Conservation (phyloP, 2,329 filamentous ascomycete species). For the Pseudopyricularia javanii region DNA sequence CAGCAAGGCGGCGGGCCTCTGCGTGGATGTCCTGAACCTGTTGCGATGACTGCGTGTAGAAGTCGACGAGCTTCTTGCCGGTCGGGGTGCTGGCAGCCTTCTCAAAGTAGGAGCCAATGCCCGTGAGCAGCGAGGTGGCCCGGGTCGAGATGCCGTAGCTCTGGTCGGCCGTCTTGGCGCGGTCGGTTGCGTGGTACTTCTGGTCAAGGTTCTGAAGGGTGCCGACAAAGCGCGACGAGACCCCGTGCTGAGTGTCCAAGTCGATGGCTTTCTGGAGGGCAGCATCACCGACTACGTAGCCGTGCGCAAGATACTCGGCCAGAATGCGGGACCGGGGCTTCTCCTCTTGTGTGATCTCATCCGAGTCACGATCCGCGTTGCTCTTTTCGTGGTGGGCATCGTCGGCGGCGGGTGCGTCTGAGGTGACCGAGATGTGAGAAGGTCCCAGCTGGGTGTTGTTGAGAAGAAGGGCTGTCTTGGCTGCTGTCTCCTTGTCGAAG, state of each 20-base stretch:
- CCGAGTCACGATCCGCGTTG: constrained; percentile 42
- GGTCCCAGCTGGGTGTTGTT: constrained; percentile 92
- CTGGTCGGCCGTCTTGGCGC: constrained; percentile 71
- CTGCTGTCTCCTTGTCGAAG: constrained; percentile 93
- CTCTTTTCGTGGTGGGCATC: constrained; percentile 39
- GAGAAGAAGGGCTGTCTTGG: constrained; percentile 90
- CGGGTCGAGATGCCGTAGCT: constrained; percentile 71
- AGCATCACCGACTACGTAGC: constrained; percentile 66
- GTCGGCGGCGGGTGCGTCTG: constrained; percentile 46
- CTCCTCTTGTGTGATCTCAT: constrained; percentile 84
- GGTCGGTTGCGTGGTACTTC: constrained; percentile 81
- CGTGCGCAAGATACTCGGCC: constrained; percentile 92
- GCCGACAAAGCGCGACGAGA: constrained; percentile 66
- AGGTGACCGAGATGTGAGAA: constrained; percentile 67
- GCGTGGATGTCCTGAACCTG: constrained; percentile 90
- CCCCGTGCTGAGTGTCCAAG: constrained; percentile 80
- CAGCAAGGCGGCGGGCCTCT: constrained; percentile 78
- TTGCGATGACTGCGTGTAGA: constrained; percentile 75
- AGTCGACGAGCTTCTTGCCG: constrained; percentile 74
- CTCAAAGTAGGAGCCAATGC: constrained; percentile 83
- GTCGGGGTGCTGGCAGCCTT: constrained; percentile 81
- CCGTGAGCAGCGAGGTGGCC: constrained; percentile 50
- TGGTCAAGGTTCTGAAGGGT: constrained; percentile 67
- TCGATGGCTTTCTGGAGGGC: constrained; percentile 75
- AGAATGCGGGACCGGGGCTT: constrained; percentile 90